Percentiles rank a stretch among this genome's conserved stretches.
Conservation (phyloP, 345 rosid genomes). For the Acer saccharum region DNA sequence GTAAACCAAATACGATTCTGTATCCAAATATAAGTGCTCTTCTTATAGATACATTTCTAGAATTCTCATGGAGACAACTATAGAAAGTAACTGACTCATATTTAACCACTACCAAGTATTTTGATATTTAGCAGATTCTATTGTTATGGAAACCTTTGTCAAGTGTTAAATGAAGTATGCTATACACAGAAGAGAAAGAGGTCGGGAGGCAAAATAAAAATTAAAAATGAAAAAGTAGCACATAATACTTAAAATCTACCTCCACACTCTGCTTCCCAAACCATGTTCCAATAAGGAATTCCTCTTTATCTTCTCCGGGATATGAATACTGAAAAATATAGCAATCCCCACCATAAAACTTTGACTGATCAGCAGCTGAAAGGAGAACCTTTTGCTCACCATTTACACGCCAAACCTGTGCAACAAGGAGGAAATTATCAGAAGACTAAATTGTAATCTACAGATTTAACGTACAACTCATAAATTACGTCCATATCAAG, state of each 20-base stretch:
- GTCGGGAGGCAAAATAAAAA: neutral
- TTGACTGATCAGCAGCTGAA: conserved; percentile 80
- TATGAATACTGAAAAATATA: conserved; percentile 85
- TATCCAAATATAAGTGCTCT: neutral
- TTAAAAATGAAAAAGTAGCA: neutral
- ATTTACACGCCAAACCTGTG: conserved; percentile 89
- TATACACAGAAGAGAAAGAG: neutral
- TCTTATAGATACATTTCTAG: neutral
- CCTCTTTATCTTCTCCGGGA: conserved; percentile 95
- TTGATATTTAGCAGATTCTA: neutral
- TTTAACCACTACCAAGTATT: neutral
- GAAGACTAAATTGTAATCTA: neutral
- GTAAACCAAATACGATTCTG: neutral
- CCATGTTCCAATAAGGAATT: conserved; percentile 90
- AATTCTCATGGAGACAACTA: neutral
- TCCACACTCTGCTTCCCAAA: conserved; percentile 91
- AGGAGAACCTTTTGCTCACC: conserved; percentile 70
- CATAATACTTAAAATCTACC: conserved; percentile 43
- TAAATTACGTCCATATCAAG: neutral
- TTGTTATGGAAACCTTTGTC: neutral
- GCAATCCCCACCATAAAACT: conserved; percentile 89
- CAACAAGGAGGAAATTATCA: conserved; percentile 16
- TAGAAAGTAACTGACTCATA: neutral
- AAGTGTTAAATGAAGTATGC: neutral
- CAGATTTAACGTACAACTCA: neutral